Evolutionary conservation across 1,139 yeast species (phyloP).

Genomic region (Kazachstania sp.): DNA sequence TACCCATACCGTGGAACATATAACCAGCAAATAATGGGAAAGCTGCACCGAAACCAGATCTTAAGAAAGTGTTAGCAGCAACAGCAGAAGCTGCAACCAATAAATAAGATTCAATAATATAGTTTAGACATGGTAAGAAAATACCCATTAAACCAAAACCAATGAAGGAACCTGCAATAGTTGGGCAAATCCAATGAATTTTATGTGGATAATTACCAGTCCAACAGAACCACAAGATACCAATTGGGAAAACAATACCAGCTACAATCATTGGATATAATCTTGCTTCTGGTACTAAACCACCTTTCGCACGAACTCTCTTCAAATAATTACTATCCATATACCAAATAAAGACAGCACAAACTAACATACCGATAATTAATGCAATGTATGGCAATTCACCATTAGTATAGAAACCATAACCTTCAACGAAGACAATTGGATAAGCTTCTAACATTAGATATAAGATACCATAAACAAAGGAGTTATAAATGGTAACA

Average conservation of each 20-base stretch:
- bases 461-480: conserved; percentile 76
- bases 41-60: conserved; percentile 58
- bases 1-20: conserved; percentile 68
- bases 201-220: conserved; percentile 59
- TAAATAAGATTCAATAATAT: conserved; percentile 72
- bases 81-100: conserved; percentile 82
- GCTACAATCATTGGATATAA: conserved; percentile 68
- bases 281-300: conserved; percentile 70
- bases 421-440: conserved; percentile 54
- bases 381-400: conserved; percentile 57
- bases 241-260: conserved; percentile 59
- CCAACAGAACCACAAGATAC: conserved; percentile 83
- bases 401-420: conserved; percentile 38
- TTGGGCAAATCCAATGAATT: conserved; percentile 83
- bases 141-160: conserved; percentile 72
- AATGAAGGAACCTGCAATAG: conserved; percentile 58
- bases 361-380: conserved; percentile 51
- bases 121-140: conserved; percentile 70
- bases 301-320: conserved; percentile 41
- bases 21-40: conserved; percentile 75
- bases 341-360: conserved; percentile 41
- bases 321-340: conserved; percentile 34
- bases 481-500: conserved; percentile 67
- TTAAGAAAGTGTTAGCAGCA: conserved; percentile 75
- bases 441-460: conserved; percentile 75